Evolutionary conservation across 805 yeast species (phyloP).

Genomic region (Metschnikowia sp.): DNA sequence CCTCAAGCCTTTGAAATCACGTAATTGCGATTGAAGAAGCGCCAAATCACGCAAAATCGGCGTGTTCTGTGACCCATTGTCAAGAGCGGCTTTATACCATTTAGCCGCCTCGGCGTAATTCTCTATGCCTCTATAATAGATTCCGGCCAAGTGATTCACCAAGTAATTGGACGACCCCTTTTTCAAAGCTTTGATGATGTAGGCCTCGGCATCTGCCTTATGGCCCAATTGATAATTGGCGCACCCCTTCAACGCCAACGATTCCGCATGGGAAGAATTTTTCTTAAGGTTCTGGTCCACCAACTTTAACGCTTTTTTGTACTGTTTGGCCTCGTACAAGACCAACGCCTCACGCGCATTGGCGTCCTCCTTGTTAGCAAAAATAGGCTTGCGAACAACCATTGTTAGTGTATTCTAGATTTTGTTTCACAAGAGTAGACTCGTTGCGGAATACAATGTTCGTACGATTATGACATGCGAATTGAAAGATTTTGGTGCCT

Average conservation of each 20-base stretch:
- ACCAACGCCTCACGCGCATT: constrained; percentile 79
- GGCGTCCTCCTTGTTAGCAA: constrained; percentile 61
- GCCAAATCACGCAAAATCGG: constrained; percentile 82
- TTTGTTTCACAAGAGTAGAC: no score
- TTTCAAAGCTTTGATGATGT: constrained; percentile 57
- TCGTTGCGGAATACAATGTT: no score
- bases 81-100: constrained; percentile 71
- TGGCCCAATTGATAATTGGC: constrained; percentile 56
- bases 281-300: constrained; percentile 76
- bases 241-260: constrained; percentile 82
- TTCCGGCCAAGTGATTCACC: constrained; percentile 82
- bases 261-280: constrained; percentile 70
- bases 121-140: constrained; percentile 68
- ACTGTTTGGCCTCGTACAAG: constrained; percentile 80
- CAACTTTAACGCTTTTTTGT: constrained; percentile 76
- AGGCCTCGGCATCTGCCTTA: constrained; percentile 58
- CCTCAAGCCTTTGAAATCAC: constrained; percentile 64
- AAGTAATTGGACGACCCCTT: constrained; percentile 63
- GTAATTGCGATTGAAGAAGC: constrained; percentile 70
- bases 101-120: constrained; percentile 74
- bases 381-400: constrained; percentile 27
- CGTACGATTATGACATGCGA: no score
- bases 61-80: constrained; percentile 73
- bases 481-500: no score
- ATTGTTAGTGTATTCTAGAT: not conserved